phyloP scores from a whole-genome alignment of 2,329 filamentous ascomycete species.

The Dactylellina leptospora region DNA sequence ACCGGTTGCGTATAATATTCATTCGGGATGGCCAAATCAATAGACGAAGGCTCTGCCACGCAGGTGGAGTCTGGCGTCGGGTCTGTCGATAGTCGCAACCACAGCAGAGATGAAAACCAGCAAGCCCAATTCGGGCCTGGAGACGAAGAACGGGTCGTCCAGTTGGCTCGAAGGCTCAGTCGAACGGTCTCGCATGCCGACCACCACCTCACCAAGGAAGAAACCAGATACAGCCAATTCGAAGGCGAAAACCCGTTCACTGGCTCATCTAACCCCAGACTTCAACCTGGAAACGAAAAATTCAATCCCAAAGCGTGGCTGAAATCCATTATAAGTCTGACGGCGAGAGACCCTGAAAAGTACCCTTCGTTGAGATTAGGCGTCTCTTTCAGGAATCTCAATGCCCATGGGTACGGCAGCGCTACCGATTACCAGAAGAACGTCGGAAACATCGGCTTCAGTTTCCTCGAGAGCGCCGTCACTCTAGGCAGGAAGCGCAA shows the following conservation, averaged over 20 bases:
- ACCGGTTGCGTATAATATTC: neutral
- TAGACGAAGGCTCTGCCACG: constrained; percentile 51
- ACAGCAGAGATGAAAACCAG: constrained; percentile 39
- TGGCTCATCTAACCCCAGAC: constrained; percentile 35
- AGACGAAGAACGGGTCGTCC: constrained; percentile 42
- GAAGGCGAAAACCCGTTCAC: constrained; percentile 47
- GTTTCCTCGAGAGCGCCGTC: constrained; percentile 57
- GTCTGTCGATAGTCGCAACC: constrained; percentile 37
- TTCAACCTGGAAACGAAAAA: constrained; percentile 35
- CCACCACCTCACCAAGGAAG: constrained; percentile 35
- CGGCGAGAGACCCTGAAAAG: constrained; percentile 65
- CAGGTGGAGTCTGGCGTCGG: constrained; percentile 40
- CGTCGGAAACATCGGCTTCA: constrained; percentile 57
- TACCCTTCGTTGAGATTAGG: constrained; percentile 69
- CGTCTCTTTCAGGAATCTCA: constrained; percentile 73
- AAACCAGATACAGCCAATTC: constrained; percentile 50
- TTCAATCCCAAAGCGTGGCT: constrained; percentile 52
- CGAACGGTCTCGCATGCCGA: constrained; percentile 27
- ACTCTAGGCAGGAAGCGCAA: constrained; percentile 61
- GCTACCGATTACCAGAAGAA: constrained; percentile 60
- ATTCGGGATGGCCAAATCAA: constrained; percentile 37
- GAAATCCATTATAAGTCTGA: constrained; percentile 65
- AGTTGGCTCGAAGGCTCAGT: constrained; percentile 37
- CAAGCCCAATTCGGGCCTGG: constrained; percentile 43
- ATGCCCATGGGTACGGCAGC: constrained; percentile 72